phyloP scores from a whole-genome alignment of 805 yeast genomes.

The Starmerella stellata region DNA sequence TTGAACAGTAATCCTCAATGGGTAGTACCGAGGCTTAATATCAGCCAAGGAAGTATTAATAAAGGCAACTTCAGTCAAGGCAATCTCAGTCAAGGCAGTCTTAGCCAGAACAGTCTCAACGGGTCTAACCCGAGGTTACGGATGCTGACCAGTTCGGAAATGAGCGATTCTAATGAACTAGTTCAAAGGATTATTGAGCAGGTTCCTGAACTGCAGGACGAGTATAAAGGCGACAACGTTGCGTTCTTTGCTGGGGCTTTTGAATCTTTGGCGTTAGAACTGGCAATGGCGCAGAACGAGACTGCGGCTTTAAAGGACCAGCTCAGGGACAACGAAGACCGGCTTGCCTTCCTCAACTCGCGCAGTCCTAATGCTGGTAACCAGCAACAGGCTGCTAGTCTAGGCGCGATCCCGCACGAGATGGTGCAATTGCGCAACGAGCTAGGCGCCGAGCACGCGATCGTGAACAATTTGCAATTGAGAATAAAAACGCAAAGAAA shows the following conservation, averaged over 20 bases:
- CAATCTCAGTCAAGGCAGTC: no score
- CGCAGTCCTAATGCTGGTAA: background rate
- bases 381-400: background rate
- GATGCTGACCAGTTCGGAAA: background rate
- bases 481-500: conserved; percentile 19
- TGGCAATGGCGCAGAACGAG: conserved; percentile 5
- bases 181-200: conserved; percentile 7
- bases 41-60: background rate
- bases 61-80: no score
- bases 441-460: conserved; percentile 10
- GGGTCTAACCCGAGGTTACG: no score
- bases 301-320: conserved; percentile 13
- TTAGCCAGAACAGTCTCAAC: no score
- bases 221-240: conserved; percentile 7
- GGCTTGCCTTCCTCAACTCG: conserved; percentile 7
- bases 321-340: conserved; percentile 11
- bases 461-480: conserved; percentile 18
- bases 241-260: conserved; percentile 10
- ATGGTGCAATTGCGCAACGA: conserved; percentile 3
- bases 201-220: conserved; percentile 11
- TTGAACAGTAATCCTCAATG: background rate
- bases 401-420: background rate
- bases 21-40: background rate
- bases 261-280: conserved; percentile 12
- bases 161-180: conserved; percentile 10